A percentile compares a stretch with the other conserved stretches of the same genome.
Conservation (phyloP, 1,284 basidiomycete genomes). For the Cystobasidium slooffiae region DNA sequence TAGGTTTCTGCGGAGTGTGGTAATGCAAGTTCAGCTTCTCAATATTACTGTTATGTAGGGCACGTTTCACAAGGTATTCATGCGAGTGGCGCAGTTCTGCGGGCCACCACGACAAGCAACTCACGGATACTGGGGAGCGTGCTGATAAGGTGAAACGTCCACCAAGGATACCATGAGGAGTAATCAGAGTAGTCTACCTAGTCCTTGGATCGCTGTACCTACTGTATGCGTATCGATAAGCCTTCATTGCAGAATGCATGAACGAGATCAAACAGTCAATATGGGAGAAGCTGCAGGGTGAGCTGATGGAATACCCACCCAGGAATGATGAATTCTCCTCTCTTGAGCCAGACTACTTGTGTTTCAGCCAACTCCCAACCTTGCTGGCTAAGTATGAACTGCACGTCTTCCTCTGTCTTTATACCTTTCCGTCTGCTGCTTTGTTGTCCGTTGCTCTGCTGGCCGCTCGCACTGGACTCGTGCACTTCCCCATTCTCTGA, state of each 20-base stretch:
- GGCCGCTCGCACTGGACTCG: slow-evolving; percentile 46
- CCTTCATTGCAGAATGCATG: slow-evolving; percentile 5
- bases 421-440: slow-evolving; percentile 34
- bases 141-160: slow-evolving; percentile 60
- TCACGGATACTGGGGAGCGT: slow-evolving; percentile 86
- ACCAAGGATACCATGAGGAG: too few relatives aligned
- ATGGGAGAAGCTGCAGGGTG: not conserved
- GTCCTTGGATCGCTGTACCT: slow-evolving; percentile 53
- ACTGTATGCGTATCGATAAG: slow-evolving; percentile 85
- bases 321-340: slow-evolving; percentile 81
- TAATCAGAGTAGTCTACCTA: not conserved
- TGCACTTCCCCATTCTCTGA: slow-evolving; percentile 61
- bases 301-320: slow-evolving; percentile 60
- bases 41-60: not conserved
- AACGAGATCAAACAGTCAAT: slow-evolving; percentile 3
- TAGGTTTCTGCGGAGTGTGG: not conserved
- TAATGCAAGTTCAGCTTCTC: slow-evolving; percentile 47
- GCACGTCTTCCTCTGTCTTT: slow-evolving; percentile 25
- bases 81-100: not conserved
- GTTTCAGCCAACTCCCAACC: slow-evolving; percentile 53
- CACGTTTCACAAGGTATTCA: not conserved
- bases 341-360: slow-evolving; percentile 62
- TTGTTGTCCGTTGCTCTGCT: not conserved
- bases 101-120: slow-evolving; percentile 58
- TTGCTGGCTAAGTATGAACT: slow-evolving; percentile 41